phyloP scores from a whole-genome alignment of 2,329 filamentous ascomycete species.

The Akanthomyces uredinophilus region DNA sequence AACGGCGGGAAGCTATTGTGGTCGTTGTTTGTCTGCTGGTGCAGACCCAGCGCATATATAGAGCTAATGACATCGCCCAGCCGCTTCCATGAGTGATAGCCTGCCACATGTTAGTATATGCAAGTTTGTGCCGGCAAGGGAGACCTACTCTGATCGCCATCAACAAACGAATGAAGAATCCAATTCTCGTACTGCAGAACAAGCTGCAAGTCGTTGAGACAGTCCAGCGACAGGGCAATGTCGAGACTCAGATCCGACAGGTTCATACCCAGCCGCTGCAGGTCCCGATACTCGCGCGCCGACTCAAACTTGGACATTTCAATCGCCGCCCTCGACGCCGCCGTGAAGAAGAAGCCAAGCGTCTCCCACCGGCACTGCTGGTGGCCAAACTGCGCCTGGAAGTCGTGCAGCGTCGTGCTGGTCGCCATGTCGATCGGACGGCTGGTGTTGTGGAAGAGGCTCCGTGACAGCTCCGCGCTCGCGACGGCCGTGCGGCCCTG shows the following conservation, averaged over 20 bases:
- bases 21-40: slow-evolving; percentile 29
- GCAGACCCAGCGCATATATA: slow-evolving; percentile 42
- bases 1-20: slow-evolving; percentile 29
- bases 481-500: slow-evolving; percentile 1
- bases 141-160: slow-evolving; percentile 39
- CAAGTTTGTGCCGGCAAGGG: not conserved
- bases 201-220: slow-evolving; percentile 40
- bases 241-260: slow-evolving; percentile 23
- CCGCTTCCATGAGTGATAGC: slow-evolving; percentile 42
- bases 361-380: slow-evolving; percentile 23
- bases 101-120: slow-evolving; percentile 21
- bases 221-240: slow-evolving; percentile 23
- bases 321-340: slow-evolving; percentile 21
- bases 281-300: slow-evolving; percentile 15
- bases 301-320: slow-evolving; percentile 18
- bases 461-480: slow-evolving; percentile 1
- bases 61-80: slow-evolving; percentile 42
- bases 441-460: slow-evolving; percentile 18
- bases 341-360: slow-evolving; percentile 22
- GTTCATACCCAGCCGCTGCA: slow-evolving; percentile 19
- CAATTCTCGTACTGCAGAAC: slow-evolving; percentile 42
- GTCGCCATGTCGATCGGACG: slow-evolving; percentile 10
- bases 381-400: slow-evolving; percentile 17
- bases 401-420: slow-evolving; percentile 12
- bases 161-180: slow-evolving; percentile 38